Base-by-base conservation (phyloP, 2,329 filamentous ascomycete genomes). In the Pseudocercospora musae region DNA sequence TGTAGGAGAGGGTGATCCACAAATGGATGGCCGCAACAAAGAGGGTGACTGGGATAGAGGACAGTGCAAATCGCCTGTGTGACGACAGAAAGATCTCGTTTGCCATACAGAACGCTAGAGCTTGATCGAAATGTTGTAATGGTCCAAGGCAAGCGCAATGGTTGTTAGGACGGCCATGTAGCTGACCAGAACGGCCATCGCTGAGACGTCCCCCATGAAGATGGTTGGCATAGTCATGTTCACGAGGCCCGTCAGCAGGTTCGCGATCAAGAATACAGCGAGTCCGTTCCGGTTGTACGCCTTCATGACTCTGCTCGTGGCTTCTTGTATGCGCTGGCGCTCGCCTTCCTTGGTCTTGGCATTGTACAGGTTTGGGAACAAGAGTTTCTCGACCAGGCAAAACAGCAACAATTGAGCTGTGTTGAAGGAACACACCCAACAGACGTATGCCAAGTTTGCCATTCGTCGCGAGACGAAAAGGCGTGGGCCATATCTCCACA, bases 391-490 rank as follows among this genome's bases (percentile, higher is more conserved):
- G 23, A 95, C 83, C 13, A 88, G 74, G 71, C 88, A 92, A 75
- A 94, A 96, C 1, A 89, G 82, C 7, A 91, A 80, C 9, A 99
- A 81, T 74, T 96, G 92, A n/a, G 84, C 82, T 64, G 86, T 88
- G 79, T 98, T 99, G 81, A 95, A 97, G 2, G 91, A 89, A n/a
- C 88, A 84, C 7, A 96, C 89, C 92, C 94, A 98, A 49, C 96
- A 81, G 48, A 98, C 85, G 74, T 99, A 99, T 0, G 95, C 92
- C 65, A 97, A 82, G 72, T 99, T 99, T 8, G 94, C 95, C 61
- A 98, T 81, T 0, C 95, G 88, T 20, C 95, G 89, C 5, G 95
- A 98, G 7, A 97, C 92, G 13, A 82, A 82, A 27, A 96, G 81
- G 6, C 87, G 87, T 33, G 92, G 82, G 5, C 92, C 92, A 67